Evolutionary conservation across 2,329 filamentous ascomycete species (phyloP), one percentile per base, ranked within the genome.

Genomic region (Didymella pomorum): DNA sequence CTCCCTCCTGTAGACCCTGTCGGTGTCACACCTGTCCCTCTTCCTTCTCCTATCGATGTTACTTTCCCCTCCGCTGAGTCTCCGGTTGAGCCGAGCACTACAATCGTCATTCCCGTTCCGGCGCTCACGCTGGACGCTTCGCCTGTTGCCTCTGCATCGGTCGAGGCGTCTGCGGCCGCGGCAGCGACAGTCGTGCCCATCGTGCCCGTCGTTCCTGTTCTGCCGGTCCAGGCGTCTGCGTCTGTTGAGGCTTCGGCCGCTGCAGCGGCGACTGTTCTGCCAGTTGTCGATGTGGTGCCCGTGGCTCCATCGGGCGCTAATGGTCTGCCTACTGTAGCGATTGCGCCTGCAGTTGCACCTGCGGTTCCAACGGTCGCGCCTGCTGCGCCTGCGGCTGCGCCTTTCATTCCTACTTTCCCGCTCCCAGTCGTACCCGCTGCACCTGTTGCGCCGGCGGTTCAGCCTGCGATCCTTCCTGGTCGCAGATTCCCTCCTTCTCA

Each of bases 111-210:
- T 21, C 44, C 52, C 4, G 52, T 54, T 3, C 43, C 51, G 6
- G 51, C 51, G n/a, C 25, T 53, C 31, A 53, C 51, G n/a, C 43
- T 53, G 3, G 51, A 46, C 12, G 33, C 43, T 20, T 6, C 23
- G 2, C 14, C 42, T 8, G 9, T 26, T 5, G 23, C 4, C 16
- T 20, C 46, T 14, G 29, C 26, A 7, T 31, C 49, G 3, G n/a
- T 12, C 29, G 10, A 35, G 18, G 8, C 25, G 1, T 45, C 53
- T 6, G 46, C 31, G 14, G 10, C 46, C 16, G 39, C 29, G 10
- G 31, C 23, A 11, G 39, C 28, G 9, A 33, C 50, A 11, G 29
- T 56, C 9, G 18, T 39, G 4, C 46, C 53, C 12, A 18, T 56
- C 14, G 18, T 39, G 4, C 46, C 53, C 14, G 31, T 44, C 26